Evolutionary conservation across 169 alveolate genomes (phyloP), one percentile per base, ranked within the genome.

Genomic region (Cystoisospora suis): DNA sequence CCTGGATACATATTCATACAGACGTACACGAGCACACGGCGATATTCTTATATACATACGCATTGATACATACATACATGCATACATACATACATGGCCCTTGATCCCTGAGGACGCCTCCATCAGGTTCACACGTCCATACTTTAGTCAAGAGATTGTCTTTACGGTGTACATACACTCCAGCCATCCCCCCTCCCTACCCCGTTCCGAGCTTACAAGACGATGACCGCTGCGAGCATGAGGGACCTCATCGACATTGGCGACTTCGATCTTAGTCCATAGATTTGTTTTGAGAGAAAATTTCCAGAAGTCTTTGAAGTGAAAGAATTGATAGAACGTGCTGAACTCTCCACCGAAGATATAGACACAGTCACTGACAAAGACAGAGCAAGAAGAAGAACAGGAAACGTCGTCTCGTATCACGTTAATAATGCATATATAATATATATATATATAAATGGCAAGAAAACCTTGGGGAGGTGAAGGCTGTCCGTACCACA

Each of bases 221-320:
- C 98, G 92, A 86, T 97, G 99, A 0, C 99, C 99, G 92, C 98
- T 97, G 45, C 99, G 93, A 5, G 98, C 96, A 34, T 97, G 91
- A 5, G 99, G 99, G 47, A 59, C 81, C 32, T 90, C 90, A 17
- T 97, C 96, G 72, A 95, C 94, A 42, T 94, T 89, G 88, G 96
- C 96, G 6, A 97, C 92, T 32, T 75, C 77, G 34, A 91, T 47
- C 87, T 94, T 96, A 56, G 88, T 94, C 98, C 98, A 97, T 38
- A 38, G 29, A 56, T 81, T 81, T 15, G 93, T 36, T 77, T 92
- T 96, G 27, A 96, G 53, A 83, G 95, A 94, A 80, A 97, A 93
- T 36, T 91, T 44, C 97, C 97, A 96, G 91, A 97, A 90, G 95
- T 97, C 99, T 56, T 95, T 95, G 92, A 94, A 97, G 95, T 97